Evolutionary conservation across 2,329 filamentous ascomycete species (phyloP), one percentile per base, ranked within the genome.

Genomic region (Aureobasidium sp.): DNA sequence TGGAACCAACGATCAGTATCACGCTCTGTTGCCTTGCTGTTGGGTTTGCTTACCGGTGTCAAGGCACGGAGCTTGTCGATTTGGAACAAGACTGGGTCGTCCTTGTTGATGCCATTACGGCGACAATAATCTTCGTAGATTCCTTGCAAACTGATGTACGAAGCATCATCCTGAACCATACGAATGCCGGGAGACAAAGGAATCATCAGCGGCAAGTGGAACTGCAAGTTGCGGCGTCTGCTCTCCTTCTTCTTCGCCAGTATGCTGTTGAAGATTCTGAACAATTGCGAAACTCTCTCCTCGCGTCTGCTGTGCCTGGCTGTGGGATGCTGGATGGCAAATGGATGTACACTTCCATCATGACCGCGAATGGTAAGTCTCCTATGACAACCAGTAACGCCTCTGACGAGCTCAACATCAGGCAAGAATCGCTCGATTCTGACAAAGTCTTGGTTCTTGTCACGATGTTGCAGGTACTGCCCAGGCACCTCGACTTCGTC

Each of bases 361-460:
- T 97, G 93, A 16, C 94, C 95, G 66, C 95, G 89, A 72, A 99
- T 97, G 78, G 91, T 96, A 68, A 99, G 82, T 50, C 95, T 85
- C 36, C 94, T 86, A 75, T 97, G 93, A 55, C 93, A 97, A 34
- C 92, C 88, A 60, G 91, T 91, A 68, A 96, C 91, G 10, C 88
- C 90, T 61, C 94, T 87, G 45, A 99, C 90, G 58, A 97, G 82
- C 68, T 99, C 93, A 25, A 99, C 91, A 66, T 94, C 90, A 10
- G 95, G 92, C 68, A 99, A 77, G 83, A 99, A 99, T 29, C 93
- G 88, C 73, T 99, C 95, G 66, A 99, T 97, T 49, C 92, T 88
- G 66, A 99, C 88, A 72, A 99, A 99, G 73, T 99, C 94, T 69
- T 96, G 91, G 74, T 99, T 99, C 83, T 97, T 99, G 70, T 99